Base-by-base conservation (phyloP, 2,329 filamentous ascomycete genomes). In the Claviceps arundinis region DNA sequence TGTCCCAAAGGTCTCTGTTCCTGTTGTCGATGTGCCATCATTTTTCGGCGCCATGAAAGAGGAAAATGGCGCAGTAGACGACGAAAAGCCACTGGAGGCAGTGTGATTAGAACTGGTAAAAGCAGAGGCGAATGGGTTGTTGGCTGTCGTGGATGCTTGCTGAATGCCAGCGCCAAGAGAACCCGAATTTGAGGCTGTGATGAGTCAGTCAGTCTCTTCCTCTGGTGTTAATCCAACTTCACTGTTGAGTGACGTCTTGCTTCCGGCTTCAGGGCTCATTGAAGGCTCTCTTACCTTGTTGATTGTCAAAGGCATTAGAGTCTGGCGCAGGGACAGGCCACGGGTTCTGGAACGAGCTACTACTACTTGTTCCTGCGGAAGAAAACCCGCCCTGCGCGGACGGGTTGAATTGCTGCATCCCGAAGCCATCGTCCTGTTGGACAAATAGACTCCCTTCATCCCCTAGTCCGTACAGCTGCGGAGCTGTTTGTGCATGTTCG, bases 361-460 rank as follows among this genome's bases (percentile, higher is more conserved):
- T 43, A 7, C 8, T 17, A 3, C 44, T 19, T 4, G 19, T 14
- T 41, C 16, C 17, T 11, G 48, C 37, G 8, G 34, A 13, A 34
- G 41, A 4, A 47, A 50, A 34, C 19, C 19, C 52, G 14, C 44
- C 38, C 14, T 30, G n/a, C 16, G 26, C 11, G 11, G 24, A 17
- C 17, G 42, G 22, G 44, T 48, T 13, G 24, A 17, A n/a, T 16
- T 44, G 42, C 5, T 41, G 40, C 22, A 38, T 30, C 22, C 11
- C 48, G 16, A 40, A 19, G 7, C 30, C 43, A n/a, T 47, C 37
- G 24, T 61, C 55, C 1, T 47, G 16, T 14, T 57, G 48, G 13
- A 67, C 58, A 43, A 67, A 67, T 4, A 67, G 58, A 45, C 64
- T 65, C 11, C 46, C 60, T 45, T 66, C 63, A 8, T 50, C 45